Evolutionary conservation across 805 yeast genomes (phyloP), one percentile per base, ranked within the genome.

Genomic region (Suhomyces faveliae): DNA sequence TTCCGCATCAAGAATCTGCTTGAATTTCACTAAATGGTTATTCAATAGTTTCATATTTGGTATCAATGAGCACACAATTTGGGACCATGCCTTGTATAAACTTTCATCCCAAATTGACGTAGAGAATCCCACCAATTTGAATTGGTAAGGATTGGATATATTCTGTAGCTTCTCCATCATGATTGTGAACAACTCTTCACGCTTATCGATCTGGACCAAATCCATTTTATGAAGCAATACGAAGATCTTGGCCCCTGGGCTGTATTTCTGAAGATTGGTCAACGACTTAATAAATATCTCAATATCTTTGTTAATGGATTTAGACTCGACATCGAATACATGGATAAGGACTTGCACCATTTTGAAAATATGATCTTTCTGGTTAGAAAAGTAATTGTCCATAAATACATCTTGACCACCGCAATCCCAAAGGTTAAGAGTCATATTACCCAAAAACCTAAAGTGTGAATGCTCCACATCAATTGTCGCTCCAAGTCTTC

Each of bases 21-120:
- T 87, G 60, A 94, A 80, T 56, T 82, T 84, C 41, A 83, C 69
- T 50, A 94, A 73, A 61, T 88, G 86, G 49, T 79, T 79, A 64
- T 92, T 92, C 60, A 89, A 87, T 12, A 83, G 69, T 33, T 81
- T 77, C 80, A 92, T 91, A 60, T 94, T 92, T 11, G 99, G 97
- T 48, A 94, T 92, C 55, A 94, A 75, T 1, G 97, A 87, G 61
- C 98, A 91, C 29, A 94, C 97, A 50, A 94, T 92, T 43, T 84
- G 87, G 2, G 96, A 88, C 99, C 99, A 94, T 1, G 99, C 99
- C 64, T 87, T 91, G 65, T 92, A 94, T 49, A 92, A 73, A 60
- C 92, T 83, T 65, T 92, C 98, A 68, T 92, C 97, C 98, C 98
- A 92, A 48, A 92, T 92, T 1, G 96, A 88, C 0, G 98, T 94